Evolutionary conservation across 2,329 filamentous ascomycete species (phyloP).

Genomic region (Fusarium praegraminearum): DNA sequence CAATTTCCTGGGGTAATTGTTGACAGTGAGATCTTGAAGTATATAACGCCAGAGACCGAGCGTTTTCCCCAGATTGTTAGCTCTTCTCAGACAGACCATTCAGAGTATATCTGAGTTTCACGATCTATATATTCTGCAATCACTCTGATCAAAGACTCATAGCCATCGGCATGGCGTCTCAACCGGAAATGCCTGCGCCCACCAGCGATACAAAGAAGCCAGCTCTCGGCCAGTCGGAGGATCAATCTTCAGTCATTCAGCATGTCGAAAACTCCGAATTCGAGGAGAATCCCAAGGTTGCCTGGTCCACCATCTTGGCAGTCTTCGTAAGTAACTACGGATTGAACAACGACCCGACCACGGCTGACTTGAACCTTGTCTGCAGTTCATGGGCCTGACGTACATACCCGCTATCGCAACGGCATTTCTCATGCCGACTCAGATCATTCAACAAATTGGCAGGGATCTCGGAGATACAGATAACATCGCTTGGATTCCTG

Average conservation of each 20-base stretch:
- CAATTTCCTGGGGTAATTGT: background rate
- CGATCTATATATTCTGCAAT: background rate
- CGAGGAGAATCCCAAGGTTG: conserved; percentile 6
- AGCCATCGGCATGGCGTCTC: background rate
- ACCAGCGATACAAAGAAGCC: background rate
- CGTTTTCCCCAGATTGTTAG: background rate
- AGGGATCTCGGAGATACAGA: conserved; percentile 12
- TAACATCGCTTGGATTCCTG: conserved; percentile 16
- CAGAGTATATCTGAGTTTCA: background rate
- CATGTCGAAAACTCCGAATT: conserved; percentile 3
- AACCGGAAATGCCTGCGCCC: background rate
- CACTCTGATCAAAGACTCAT: background rate
- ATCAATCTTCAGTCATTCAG: background rate
- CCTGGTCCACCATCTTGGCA: conserved; percentile 13
- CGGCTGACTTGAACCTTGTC: background rate
- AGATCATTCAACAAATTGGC: conserved; percentile 17
- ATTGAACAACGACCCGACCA: accelerated
- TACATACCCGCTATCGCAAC: conserved; percentile 22
- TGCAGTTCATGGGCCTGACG: conserved; percentile 16
- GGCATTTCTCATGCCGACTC: conserved; percentile 15
- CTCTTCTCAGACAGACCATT: background rate
- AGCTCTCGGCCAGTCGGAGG: background rate
- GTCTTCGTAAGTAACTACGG: background rate
- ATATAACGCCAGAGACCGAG: background rate
- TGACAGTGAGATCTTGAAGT: background rate